phyloP scores from a whole-genome alignment of 176 grass and related monocot species.

The Musa schizocarpa region DNA sequence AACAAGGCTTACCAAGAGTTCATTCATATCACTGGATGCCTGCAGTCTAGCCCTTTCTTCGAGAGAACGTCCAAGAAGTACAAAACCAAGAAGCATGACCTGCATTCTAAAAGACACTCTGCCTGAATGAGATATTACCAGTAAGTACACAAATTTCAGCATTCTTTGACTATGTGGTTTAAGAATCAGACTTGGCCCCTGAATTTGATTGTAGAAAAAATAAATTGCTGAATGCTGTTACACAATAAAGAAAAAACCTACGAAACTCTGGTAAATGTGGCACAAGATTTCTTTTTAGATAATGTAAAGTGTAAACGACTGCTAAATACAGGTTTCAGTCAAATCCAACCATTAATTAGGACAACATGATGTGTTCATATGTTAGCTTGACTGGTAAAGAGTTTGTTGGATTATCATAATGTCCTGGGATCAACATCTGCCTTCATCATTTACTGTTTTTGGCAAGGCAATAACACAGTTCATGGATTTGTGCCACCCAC shows the following conservation, averaged over 20 bases:
- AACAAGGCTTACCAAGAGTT: constrained; percentile 70
- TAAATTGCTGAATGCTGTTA: background rate
- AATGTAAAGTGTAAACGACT: too few relatives aligned
- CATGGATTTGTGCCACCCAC: background rate
- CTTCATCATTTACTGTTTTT: background rate
- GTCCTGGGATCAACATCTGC: too few relatives aligned
- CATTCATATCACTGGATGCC: constrained; percentile 97
- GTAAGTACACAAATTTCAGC: background rate
- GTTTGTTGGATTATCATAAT: too few relatives aligned
- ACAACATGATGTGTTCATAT: too few relatives aligned
- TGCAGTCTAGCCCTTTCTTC: constrained; percentile 94
- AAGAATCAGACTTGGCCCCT: background rate
- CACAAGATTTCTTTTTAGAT: too few relatives aligned
- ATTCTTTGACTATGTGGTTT: background rate
- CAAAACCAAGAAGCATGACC: constrained; percentile 99
- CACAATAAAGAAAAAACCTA: background rate
- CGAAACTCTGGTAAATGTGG: background rate
- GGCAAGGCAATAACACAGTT: background rate
- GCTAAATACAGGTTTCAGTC: too few relatives aligned
- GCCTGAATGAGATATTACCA: constrained; percentile 32
- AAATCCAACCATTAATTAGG: too few relatives aligned
- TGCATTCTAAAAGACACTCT: constrained; percentile 79
- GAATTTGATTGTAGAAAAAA: too few relatives aligned
- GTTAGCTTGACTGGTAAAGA: too few relatives aligned
- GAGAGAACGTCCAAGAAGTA: constrained; percentile 96